phyloP scores from a whole-genome alignment of 306 rosid genomes.

The Begonia peltatifolia region DNA sequence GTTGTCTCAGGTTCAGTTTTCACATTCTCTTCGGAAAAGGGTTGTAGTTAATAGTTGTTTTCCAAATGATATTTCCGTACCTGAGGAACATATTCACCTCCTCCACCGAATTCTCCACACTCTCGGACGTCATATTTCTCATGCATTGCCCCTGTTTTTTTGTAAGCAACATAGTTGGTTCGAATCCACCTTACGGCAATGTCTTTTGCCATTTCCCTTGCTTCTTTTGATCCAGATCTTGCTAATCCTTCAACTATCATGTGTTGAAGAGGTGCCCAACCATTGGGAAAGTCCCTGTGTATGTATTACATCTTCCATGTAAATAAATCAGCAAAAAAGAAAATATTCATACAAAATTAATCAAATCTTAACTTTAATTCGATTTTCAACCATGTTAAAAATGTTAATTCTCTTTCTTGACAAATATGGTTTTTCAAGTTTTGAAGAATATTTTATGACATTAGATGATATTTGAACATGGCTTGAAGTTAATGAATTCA shows the following conservation, averaged over 20 bases:
- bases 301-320: slow-evolving; percentile 2
- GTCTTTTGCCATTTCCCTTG: slow-evolving; percentile 55
- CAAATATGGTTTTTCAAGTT: too few species aligned
- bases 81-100: slow-evolving; percentile 82
- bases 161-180: slow-evolving; percentile 56
- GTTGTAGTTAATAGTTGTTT: neutral
- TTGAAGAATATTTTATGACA: too few species aligned
- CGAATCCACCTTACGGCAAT: slow-evolving; percentile 71
- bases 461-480: too few species aligned
- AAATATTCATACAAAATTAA: too few species aligned
- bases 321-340: too few species aligned
- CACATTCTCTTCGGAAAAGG: neutral
- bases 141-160: slow-evolving; percentile 67
- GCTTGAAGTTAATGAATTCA: too few species aligned
- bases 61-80: slow-evolving; percentile 12
- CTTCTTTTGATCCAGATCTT: slow-evolving; percentile 58
- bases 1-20: neutral
- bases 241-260: slow-evolving; percentile 85
- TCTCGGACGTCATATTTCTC: slow-evolving; percentile 64
- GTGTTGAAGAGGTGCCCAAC: slow-evolving; percentile 94
- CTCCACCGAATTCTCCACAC: slow-evolving; percentile 73
- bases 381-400: too few species aligned
- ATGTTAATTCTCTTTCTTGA: too few species aligned
- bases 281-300: slow-evolving; percentile 90
- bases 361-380: too few species aligned